A percentile compares a stretch with the other conserved stretches of the same genome.
Evolutionary conservation across 148 eudicot species (phyloP).

Genomic region (Suaeda aralocaspica): DNA sequence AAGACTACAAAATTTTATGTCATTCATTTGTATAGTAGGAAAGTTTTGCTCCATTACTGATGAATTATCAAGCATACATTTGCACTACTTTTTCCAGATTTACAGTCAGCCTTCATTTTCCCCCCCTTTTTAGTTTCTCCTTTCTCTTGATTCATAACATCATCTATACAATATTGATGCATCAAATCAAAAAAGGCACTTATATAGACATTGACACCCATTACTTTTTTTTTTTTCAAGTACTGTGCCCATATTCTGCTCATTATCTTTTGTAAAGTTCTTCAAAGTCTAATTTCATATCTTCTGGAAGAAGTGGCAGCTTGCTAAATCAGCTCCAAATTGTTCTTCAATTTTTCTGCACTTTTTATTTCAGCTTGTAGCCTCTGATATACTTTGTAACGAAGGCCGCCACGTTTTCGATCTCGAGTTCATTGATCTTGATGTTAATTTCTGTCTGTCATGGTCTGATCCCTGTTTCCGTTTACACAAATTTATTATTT

Average conservation of each 20-base stretch:
- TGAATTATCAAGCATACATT: slow-evolving; percentile 12
- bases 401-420: slow-evolving; percentile 82
- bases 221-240: background rate
- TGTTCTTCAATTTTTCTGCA: background rate
- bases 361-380: slow-evolving; percentile 29
- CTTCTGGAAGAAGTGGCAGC: slow-evolving; percentile 6
- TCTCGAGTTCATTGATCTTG: slow-evolving; percentile 43
- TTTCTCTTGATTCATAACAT: background rate
- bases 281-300: background rate
- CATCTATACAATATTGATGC: slow-evolving; percentile 20
- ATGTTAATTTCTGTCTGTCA: slow-evolving; percentile 40
- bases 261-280: slow-evolving; percentile 1
- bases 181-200: slow-evolving; percentile 23
- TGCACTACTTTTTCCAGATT: slow-evolving; percentile 24
- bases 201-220: slow-evolving; percentile 6
- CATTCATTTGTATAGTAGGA: slow-evolving; percentile 16
- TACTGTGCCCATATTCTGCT: background rate
- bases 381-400: slow-evolving; percentile 76
- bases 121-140: background rate
- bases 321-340: slow-evolving; percentile 1
- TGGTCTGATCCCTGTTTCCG: slow-evolving; percentile 33
- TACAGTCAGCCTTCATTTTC: slow-evolving; percentile 1
- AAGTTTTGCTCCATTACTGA: slow-evolving; percentile 13
- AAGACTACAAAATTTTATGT: slow-evolving; percentile 13
- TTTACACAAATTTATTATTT: slow-evolving; percentile 3